Base-by-base conservation (phyloP, 441 rosid genomes). In the Arabidopsis hybrid region DNA sequence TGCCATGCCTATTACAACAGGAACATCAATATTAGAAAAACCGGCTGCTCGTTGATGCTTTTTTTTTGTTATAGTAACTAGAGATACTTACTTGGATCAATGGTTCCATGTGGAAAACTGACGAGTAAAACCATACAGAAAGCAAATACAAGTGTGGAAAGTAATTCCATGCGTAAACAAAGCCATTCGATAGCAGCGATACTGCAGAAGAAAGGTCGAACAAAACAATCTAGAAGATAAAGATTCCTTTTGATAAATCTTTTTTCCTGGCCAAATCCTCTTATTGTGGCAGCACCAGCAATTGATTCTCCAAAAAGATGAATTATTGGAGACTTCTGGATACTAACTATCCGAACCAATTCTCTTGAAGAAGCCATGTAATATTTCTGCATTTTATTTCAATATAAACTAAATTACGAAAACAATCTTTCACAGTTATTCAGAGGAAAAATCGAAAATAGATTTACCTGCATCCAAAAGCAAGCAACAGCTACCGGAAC, bases 331-430 rank as follows among this genome's bases (percentile, higher is more conserved):
- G 99, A 93, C 79, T 96, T 96, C 80, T 96, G 99, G 69, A 91
- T 96, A 87, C 99, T 96, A 65, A 96, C 97, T 71, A 96, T 93
- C 42, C 99, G 98, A 32, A 96, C 99, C 60, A 96, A 82, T 84
- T 96, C 99, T 83, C 99, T 86, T 0, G 99, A 96, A 40, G 99
- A 96, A 66, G 99, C 95, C 98, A 96, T 96, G 86, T 96, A 96
- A 89, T 96, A 96, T 84, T 96, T 96, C 97, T 96, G 96, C 99
- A 96, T 90, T 60, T 60, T 3, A 7, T 60, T 40, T 60, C 35
- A 40, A 60, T 4, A 21, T 21, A 16, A 6, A 16, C 38, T 6
- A 60, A 5, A 43, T 43, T 43, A 6, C 1, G 38, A 17, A 60
- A 17, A 60, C 18, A 39, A 2, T 6, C 11, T 40, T 39, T 18